These are phyloP conservation scores for Neofusicoccum sp. DNA, from an alignment of 2,329 filamentous ascomycete genomes.

Conservation along the genomic window DNA sequence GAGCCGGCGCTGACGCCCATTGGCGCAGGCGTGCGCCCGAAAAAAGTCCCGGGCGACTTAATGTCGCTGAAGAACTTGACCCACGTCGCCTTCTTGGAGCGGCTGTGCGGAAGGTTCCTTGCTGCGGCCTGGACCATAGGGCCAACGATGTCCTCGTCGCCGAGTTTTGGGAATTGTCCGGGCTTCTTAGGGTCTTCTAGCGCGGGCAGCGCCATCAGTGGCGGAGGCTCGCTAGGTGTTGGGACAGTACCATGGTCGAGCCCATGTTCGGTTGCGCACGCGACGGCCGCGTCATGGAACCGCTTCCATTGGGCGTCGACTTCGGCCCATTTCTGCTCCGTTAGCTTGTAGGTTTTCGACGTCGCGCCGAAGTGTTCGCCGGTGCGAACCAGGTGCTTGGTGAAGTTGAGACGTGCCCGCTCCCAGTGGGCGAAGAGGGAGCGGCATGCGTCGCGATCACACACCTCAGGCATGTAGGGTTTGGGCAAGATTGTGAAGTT, in stretches of 20 bases:
- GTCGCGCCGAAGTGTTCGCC: conserved; percentile 88
- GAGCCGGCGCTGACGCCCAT: conserved; percentile 2
- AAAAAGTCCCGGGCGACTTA: conserved; percentile 34
- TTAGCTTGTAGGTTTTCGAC: conserved; percentile 82
- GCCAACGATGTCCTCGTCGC: conserved; percentile 89
- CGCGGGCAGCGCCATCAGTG: conserved; percentile 65
- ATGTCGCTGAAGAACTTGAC: conserved; percentile 40
- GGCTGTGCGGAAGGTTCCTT: conserved; percentile 34
- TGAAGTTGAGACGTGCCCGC: conserved; percentile 77
- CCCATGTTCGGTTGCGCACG: conserved; percentile 36
- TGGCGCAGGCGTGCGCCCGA: conserved; percentile 28
- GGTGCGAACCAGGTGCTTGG: conserved; percentile 82
- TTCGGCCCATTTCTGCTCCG: conserved; percentile 83
- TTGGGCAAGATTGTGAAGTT: conserved; percentile 86
- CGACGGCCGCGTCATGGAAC: conserved; percentile 64
- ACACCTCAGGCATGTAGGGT: conserved; percentile 68
- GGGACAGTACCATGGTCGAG: conserved; percentile 31
- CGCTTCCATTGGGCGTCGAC: conserved; percentile 73
- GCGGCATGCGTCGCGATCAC: conserved; percentile 60
- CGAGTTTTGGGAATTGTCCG: conserved; percentile 83
- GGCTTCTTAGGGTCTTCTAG: conserved; percentile 65
- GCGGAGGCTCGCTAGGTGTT: conserved; percentile 48
- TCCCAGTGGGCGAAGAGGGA: conserved; percentile 79
- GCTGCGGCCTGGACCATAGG: conserved; percentile 67
- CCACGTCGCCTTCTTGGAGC: conserved; percentile 37